phyloP scores from a whole-genome alignment of 2,329 filamentous ascomycete genomes.

The Ophiostoma triangulosporum region DNA sequence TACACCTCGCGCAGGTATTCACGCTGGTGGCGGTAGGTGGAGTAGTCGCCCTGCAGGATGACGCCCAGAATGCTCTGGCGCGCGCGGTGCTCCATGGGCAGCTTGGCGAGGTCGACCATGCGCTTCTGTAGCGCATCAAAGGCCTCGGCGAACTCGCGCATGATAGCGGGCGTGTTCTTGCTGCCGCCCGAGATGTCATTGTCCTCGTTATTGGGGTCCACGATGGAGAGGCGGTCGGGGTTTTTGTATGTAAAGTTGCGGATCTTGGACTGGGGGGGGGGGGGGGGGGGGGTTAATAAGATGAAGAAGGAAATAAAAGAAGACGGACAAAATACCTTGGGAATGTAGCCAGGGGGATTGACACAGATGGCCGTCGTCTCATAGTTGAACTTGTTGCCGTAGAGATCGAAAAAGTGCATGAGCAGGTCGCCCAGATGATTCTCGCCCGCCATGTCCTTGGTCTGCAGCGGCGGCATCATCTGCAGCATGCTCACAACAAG shows the following conservation, averaged over 20 bases:
- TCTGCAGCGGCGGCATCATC: conserved; percentile 58
- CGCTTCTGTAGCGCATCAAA: conserved; percentile 41
- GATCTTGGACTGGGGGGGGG: conserved; percentile 28
- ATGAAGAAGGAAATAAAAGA: neutral
- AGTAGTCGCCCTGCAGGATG: conserved; percentile 68
- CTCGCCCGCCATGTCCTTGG: conserved; percentile 41
- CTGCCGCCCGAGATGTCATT: conserved; percentile 92
- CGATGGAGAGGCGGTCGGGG: conserved; percentile 62
- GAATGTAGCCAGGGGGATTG: conserved; percentile 58
- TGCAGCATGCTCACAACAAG: conserved; percentile 82
- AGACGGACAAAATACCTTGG: conserved; percentile 44
- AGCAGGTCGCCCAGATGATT: conserved; percentile 68
- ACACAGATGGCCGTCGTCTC: conserved; percentile 59
- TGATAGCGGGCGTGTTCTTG: conserved; percentile 51
- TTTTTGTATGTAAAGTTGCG: conserved; percentile 41
- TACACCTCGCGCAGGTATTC: conserved; percentile 44
- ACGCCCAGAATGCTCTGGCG: conserved; percentile 51
- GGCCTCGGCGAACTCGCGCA: conserved; percentile 55
- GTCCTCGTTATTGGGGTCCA: conserved; percentile 71
- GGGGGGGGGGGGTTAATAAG: neutral
- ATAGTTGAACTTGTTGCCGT: conserved; percentile 70
- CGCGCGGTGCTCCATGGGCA: conserved; percentile 17
- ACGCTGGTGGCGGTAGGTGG: conserved; percentile 57
- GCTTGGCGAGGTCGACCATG: conserved; percentile 37
- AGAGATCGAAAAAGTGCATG: conserved; percentile 79